These are phyloP conservation scores for Populus hybrid DNA, from an alignment of 441 rosid species.

Conservation along the genomic window DNA sequence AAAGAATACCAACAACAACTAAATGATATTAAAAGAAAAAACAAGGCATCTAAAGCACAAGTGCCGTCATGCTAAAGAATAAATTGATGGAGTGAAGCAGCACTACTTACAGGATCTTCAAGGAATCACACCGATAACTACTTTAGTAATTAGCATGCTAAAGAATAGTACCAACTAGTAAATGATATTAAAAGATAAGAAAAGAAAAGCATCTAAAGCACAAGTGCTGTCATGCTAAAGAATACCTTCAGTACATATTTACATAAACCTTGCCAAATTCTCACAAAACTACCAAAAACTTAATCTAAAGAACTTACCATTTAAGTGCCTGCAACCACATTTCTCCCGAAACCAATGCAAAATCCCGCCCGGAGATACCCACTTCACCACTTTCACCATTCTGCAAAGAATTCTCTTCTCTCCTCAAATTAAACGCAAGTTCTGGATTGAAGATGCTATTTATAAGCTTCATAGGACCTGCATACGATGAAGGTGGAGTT, in stretches of 20 bases:
- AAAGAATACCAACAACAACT: too few species aligned
- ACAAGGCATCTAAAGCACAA: neutral
- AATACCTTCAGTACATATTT: neutral
- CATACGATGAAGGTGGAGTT: conserved; percentile 60
- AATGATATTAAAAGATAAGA: too few species aligned
- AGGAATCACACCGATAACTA: too few species aligned
- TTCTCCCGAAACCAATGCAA: conserved; percentile 89
- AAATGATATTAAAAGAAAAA: too few species aligned
- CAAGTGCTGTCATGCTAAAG: neutral
- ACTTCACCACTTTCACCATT: conserved; percentile 66
- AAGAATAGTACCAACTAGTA: too few species aligned
- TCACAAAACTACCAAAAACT: neutral
- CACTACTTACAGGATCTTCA: too few species aligned
- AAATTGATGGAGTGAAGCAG: too few species aligned
- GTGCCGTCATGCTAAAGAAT: neutral
- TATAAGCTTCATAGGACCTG: conserved; percentile 90
- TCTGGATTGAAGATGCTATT: conserved; percentile 87
- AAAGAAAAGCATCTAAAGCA: neutral
- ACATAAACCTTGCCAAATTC: neutral
- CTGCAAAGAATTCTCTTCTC: conserved; percentile 53
- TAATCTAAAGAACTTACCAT: conserved; percentile 48
- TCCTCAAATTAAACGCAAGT: conserved; percentile 72
- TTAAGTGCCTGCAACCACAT: conserved; percentile 97
- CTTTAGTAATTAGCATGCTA: too few species aligned
- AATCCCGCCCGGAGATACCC: conserved; percentile 84